Conservation (phyloP, 768 basidiomycete genomes). For the Boletus pseudopeckii region DNA sequence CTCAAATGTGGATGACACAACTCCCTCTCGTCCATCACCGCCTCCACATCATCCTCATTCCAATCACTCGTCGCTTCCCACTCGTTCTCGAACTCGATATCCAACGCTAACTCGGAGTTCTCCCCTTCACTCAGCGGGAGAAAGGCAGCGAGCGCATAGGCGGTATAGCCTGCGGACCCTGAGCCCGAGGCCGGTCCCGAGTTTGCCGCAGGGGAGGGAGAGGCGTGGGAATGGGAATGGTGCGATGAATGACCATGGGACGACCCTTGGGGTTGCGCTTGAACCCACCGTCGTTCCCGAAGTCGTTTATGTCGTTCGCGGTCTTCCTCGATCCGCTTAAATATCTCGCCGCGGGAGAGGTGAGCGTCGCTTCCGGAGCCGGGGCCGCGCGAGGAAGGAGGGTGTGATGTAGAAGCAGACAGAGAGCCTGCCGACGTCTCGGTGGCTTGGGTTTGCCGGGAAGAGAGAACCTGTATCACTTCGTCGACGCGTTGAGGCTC, state of each 20-base stretch:
- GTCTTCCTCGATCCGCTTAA: conserved; percentile 88
- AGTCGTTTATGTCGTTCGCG: conserved; percentile 89
- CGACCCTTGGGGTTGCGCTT: conserved; percentile 54
- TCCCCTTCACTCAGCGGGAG: conserved; percentile 42
- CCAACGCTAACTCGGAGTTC: conserved; percentile 51
- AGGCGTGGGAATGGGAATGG: neutral
- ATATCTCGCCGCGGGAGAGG: conserved; percentile 62
- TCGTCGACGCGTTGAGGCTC: conserved; percentile 78
- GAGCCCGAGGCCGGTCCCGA: neutral
- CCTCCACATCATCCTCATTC: conserved; percentile 88
- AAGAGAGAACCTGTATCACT: conserved; percentile 52
- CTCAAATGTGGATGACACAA: conserved; percentile 55
- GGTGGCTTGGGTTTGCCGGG: conserved; percentile 36
- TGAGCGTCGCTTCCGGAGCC: conserved; percentile 9
- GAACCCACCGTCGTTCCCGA: conserved; percentile 90
- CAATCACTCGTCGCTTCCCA: conserved; percentile 90
- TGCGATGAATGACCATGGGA: neutral
- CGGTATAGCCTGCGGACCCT: neutral
- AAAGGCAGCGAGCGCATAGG: conserved; percentile 23
- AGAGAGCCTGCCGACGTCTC: conserved; percentile 15
- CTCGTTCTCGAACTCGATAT: conserved; percentile 85
- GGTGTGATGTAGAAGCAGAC: conserved; percentile 20
- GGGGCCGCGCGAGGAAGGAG: conserved; percentile 3
- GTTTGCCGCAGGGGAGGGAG: neutral
- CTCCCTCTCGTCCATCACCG: conserved; percentile 65